Evolutionary conservation across 805 yeast species (phyloP), one percentile per base, ranked within the genome.

Genomic region (Ogataea allantospora): DNA sequence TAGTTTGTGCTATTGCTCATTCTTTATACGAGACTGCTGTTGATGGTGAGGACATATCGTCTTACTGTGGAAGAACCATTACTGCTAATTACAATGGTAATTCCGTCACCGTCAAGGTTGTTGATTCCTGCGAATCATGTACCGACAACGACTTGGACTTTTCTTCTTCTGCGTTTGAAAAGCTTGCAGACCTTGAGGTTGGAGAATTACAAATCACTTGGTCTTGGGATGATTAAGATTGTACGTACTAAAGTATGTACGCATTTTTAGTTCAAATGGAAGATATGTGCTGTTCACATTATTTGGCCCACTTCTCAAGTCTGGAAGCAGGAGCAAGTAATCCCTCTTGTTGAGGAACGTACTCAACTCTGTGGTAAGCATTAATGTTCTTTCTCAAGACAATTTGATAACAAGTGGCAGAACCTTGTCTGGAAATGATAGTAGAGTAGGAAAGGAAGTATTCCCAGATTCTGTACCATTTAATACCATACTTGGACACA

Each of bases 401-500:
- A 62, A 88, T 83, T 71, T 88, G 96, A 71, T 76, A 88, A 66
- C 95, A 86, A 38, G 95, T 78, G 28, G 96, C 95, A 53, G 89
- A 78, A 53, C 96, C 95, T 71, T 88, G 95, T 75, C 96, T 85
- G 11, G 95, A 80, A 46, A 83, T 80, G 57, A 88, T 83, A 38
- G 85, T 78, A 12, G 96, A 84, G 31, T 73, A 75, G 47, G 95
- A 86, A 57, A 88, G 77, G 71, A 88, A 88, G 72, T 66, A 87
- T 68, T 86, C 95, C 96, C 96, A 88, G 65, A 87, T 87, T 65
- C 93, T 80, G 70, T 71, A 88, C 96, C 96, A 88, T 68, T 81
- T 83, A 52, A 75, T 64, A 55, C 96, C 96, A 57, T 88, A 88
- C 69, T 84, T 86, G 69, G 75, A 73, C 44, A 80, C 70, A 46